Base-by-base conservation (phyloP, 2,329 filamentous ascomycete species). In the Ceratocystis harringtonii region DNA sequence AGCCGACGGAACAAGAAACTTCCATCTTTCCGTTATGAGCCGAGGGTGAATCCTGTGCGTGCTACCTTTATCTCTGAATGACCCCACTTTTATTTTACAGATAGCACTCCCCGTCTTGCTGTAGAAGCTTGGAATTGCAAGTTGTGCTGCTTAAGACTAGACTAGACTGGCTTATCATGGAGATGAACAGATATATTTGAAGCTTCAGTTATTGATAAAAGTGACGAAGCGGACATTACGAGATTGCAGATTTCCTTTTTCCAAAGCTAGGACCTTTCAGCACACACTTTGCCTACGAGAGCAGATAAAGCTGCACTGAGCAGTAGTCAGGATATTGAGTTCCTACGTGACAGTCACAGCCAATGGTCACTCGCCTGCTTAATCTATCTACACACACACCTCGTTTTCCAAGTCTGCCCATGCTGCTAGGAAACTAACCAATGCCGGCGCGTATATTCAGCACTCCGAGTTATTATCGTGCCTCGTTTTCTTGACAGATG, bases 401-500 rank as follows among this genome's bases (percentile, higher is more conserved):
- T 19, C 22, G 5, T 10, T 8, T 10, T 30, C 25, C 17, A 58
- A 32, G 8, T 6, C n/a, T n/a, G 28, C 15, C 28, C 10, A 15
- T 19, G 6, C 55, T 36, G 12, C 28, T 7, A n/a, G 55, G 3
- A 22, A n/a, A 36, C 48, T n/a, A 5, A 25, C 55, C 55, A 58
- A 30, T 36, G 55, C 2, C 25, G 19, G 55, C 5, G 32, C 55
- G 4, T 30, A n/a, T 8, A 30, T 2, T 15, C 7, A 8, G n/a
- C 7, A 17, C 32, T 30, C 61, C 61, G 61, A n/a, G 15, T 62
- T 62, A 62, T 62, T 62, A 12, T 62, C 61, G 61, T 62, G 43
- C 15, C 17, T 19, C 15, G 3, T 15, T 19, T 8, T 5, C 25
- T 58, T 32, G 55, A 58, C 30, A 58, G 28, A n/a, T 58, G 55